Conservation (phyloP, 2,329 filamentous ascomycete genomes). For the Hypoxylon sp. region DNA sequence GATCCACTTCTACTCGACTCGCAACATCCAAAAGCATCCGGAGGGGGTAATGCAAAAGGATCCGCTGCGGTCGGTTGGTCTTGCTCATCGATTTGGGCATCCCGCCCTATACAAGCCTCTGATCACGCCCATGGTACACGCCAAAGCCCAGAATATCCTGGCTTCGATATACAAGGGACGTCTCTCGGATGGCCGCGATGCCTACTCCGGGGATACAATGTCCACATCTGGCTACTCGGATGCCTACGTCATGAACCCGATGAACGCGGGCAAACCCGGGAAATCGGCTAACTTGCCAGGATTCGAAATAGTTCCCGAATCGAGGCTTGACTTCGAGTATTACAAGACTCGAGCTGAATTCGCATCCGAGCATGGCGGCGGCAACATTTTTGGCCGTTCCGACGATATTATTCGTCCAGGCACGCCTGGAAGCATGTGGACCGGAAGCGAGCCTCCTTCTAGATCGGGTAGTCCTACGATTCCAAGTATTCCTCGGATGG, state of each 20-base stretch:
- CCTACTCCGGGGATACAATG: slow-evolving; percentile 66
- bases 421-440: slow-evolving; percentile 68
- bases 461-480: slow-evolving; percentile 64
- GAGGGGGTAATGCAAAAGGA: slow-evolving; percentile 65
- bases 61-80: slow-evolving; percentile 71
- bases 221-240: slow-evolving; percentile 83
- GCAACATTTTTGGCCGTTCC: slow-evolving; percentile 72
- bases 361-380: slow-evolving; percentile 85
- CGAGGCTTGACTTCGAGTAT: slow-evolving; percentile 88
- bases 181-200: slow-evolving; percentile 73
- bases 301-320: slow-evolving; percentile 91
- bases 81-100: slow-evolving; percentile 86
- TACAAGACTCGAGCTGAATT: slow-evolving; percentile 94
- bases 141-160: slow-evolving; percentile 87
- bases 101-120: slow-evolving; percentile 90
- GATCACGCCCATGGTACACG: slow-evolving; percentile 95
- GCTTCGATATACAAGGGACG: slow-evolving; percentile 89
- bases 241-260: slow-evolving; percentile 82
- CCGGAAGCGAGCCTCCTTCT: slow-evolving; percentile 59
- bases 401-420: slow-evolving; percentile 71
- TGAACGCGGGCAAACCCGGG: slow-evolving; percentile 69
- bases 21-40: slow-evolving; percentile 63
- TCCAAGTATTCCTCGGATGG: slow-evolving; percentile 46
- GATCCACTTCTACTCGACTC: slow-evolving; percentile 83
- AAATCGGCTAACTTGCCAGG: slow-evolving; percentile 69